Conservation (phyloP, 371 early-diverging fungal species). For the Mortierella sp. region DNA sequence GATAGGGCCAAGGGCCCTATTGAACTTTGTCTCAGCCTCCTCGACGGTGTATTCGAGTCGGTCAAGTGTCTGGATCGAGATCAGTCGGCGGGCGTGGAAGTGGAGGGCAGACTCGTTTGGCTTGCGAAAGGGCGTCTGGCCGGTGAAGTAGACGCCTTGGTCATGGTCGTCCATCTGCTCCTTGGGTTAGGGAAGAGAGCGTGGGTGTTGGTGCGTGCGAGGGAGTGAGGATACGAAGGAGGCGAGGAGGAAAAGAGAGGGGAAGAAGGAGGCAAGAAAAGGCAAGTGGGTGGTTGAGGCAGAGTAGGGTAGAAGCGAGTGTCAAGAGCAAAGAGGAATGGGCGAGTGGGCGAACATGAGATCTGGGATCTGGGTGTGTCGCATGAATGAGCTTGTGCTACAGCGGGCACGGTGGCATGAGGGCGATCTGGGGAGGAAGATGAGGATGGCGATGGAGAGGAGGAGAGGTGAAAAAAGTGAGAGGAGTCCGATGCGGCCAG, state of each 20-base stretch:
- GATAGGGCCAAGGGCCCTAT: slow-evolving; percentile 57
- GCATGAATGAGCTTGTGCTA: no score
- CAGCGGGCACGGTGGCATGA: no score
- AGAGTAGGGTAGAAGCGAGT: no score
- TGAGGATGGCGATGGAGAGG: no score
- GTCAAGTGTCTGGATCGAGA: slow-evolving; percentile 57
- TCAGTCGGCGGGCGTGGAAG: slow-evolving; percentile 62
- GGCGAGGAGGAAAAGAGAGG: neutral
- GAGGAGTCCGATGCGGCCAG: no score
- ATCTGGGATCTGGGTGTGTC: no score
- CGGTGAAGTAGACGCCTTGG: slow-evolving; percentile 49
- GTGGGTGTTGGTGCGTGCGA: slow-evolving; percentile 6
- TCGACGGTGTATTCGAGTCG: slow-evolving; percentile 63
- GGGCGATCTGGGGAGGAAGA: no score
- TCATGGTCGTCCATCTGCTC: slow-evolving; percentile 51
- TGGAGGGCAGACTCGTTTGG: slow-evolving; percentile 53
- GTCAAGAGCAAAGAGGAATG: no score
- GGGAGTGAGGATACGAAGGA: slow-evolving; percentile 3
- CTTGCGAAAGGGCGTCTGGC: slow-evolving; percentile 55
- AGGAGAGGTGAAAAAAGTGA: no score
- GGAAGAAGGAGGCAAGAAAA: neutral
- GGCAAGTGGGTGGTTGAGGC: no score
- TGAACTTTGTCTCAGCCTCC: slow-evolving; percentile 63
- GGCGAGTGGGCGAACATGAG: no score
- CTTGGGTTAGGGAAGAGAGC: slow-evolving; percentile 36